Base-by-base conservation (phyloP, 1,139 yeast genomes). In the Candida neerlandica region DNA sequence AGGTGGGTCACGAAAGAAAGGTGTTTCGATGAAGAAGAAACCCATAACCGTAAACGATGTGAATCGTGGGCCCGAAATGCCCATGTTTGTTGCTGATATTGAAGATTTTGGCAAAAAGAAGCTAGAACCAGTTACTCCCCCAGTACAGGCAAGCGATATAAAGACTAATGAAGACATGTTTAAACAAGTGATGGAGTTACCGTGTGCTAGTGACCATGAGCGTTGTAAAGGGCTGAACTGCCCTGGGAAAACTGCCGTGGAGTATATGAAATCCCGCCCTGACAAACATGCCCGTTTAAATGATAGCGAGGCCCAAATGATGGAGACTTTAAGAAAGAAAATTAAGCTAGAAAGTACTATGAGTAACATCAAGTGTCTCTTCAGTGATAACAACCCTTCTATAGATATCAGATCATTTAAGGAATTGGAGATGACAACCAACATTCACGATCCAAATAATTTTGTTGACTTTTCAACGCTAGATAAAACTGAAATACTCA, bases 1-100 rank as follows among this genome's bases (percentile, higher is more conserved):
- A 51, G 83, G 83, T 21, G 83, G 83, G 0, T 72, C 81, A 7
- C 61, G 83, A 44, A 75, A 68, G 55, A 77, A 73, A 54, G 82
- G 81, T 4, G 74, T 73, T 5, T 62, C 63, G 41, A 61, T 55
- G 40, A 58, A 48, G 23, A 46, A 44, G 16, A 39, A 46, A 10
- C 43, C 38, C n/a, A 41, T 53, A 1, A 41, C 48, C 10, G 47
- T 52, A 10, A 48, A 50, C 35, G 52, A 51, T 41, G 49, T 52
- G 5, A 48, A 52, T 35, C 53, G 48, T 19, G 56, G 56, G 10
- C 56, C 56, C 4, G 47, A 42, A 19, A 44, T 53, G 46, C 55
- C 56, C 5, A 53, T 52, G 53, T 49, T 45, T 39, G 39, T 52
- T 12, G 50, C 49, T n/a, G 57, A 54, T 34, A 54, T 54, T 44